Evolutionary conservation across 306 rosid species (phyloP).

Genomic region (Pueraria montana): DNA sequence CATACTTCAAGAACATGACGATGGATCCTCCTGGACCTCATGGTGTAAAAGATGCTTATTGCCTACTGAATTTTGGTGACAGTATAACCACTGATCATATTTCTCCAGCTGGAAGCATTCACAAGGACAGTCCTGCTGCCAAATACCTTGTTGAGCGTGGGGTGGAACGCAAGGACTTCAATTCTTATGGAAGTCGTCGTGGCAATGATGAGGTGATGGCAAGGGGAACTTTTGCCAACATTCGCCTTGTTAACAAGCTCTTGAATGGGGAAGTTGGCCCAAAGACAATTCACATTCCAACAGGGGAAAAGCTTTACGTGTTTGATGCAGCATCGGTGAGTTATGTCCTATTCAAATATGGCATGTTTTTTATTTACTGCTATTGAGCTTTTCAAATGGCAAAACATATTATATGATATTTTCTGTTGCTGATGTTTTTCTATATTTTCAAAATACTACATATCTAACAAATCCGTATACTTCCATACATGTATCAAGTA

Average conservation of each 20-base stretch:
- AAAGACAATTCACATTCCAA: conserved; percentile 83
- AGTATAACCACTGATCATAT: conserved; percentile 97
- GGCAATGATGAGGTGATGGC: conserved; percentile 99
- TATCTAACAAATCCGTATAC: not conserved
- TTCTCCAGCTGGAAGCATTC: conserved; percentile 96
- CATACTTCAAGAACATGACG: conserved; percentile 91
- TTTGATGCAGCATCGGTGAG: conserved; percentile 89
- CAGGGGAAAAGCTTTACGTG: conserved; percentile 82
- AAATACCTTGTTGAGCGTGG: conserved; percentile 83
- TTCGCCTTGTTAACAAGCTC: conserved; percentile 91
- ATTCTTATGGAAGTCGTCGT: conserved; percentile 94
- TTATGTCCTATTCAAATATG: conserved; percentile 39
- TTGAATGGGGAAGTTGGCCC: conserved; percentile 94
- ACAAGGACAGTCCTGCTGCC: conserved; percentile 96
- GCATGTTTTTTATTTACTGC: not conserved
- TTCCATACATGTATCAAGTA: not conserved
- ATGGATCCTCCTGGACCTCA: conserved; percentile 88
- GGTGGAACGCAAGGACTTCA: conserved; percentile 88
- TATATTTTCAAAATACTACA: not conserved
- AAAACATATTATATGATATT: not conserved
- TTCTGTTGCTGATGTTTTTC: conserved; percentile 22
- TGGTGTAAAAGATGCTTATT: conserved; percentile 92
- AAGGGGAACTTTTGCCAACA: conserved; percentile 95
- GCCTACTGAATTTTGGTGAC: conserved; percentile 90
- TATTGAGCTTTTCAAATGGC: conserved; percentile 5